Evolutionary conservation across 768 basidiomycete genomes (phyloP).

Genomic region (Phylloporus sp.): DNA sequence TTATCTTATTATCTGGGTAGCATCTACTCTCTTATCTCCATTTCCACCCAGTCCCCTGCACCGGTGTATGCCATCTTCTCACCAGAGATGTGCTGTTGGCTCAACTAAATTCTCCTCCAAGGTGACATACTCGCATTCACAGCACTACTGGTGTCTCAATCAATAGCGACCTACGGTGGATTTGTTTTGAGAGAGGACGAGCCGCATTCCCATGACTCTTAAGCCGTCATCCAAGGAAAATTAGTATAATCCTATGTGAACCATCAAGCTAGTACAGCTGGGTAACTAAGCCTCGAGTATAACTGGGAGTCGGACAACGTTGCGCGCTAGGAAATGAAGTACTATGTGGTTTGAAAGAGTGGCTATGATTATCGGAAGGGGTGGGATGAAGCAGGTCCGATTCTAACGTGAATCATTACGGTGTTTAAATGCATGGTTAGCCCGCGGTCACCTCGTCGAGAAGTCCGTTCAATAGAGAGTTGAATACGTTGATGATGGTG

Average conservation of each 20-base stretch:
- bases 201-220: no score
- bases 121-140: no score
- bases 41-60: no score
- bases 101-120: no score
- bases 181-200: no score
- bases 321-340: neutral
- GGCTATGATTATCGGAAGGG: neutral
- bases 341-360: constrained; percentile 12
- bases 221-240: neutral
- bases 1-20: no score
- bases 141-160: no score
- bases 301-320: neutral
- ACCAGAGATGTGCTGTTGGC: no score
- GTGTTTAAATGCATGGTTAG: constrained; percentile 9
- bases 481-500: constrained; percentile 25
- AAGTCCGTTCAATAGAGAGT: constrained; percentile 9
- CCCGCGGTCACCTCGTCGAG: constrained; percentile 8
- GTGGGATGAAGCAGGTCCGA: constrained; percentile 1
- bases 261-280: neutral
- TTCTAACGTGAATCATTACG: constrained; percentile 12
- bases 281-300: neutral
- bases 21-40: no score
- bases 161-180: no score
- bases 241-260: neutral
- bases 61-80: no score